Conservation (phyloP, 768 basidiomycete species). For the Termitomyces sp. region DNA sequence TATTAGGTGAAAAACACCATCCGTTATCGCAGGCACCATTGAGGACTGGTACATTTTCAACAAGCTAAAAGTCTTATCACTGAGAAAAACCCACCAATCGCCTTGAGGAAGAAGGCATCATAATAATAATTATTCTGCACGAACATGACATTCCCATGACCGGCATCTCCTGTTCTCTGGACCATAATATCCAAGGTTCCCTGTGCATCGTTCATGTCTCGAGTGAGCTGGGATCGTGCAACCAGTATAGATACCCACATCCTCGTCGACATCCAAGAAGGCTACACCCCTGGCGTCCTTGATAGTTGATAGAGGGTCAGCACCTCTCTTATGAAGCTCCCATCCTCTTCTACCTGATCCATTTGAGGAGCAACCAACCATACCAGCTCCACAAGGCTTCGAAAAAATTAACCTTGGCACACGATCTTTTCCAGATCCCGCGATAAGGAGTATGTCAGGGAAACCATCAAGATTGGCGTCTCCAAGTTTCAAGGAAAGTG, state of each 20-base stretch:
- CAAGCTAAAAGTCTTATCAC: neutral
- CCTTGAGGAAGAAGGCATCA: slow-evolving; percentile 98
- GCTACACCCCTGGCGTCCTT: slow-evolving; percentile 75
- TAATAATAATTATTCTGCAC: slow-evolving; percentile 98
- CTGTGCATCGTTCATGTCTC: slow-evolving; percentile 31
- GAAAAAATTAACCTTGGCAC: slow-evolving; percentile 62
- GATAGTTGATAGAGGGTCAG: slow-evolving; percentile 54
- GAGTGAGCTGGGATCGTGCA: neutral
- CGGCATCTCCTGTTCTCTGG: slow-evolving; percentile 70
- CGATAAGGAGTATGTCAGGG: slow-evolving; percentile 73
- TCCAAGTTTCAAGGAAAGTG: slow-evolving; percentile 75
- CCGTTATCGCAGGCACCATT: slow-evolving; percentile 91
- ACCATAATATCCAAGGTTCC: slow-evolving; percentile 89
- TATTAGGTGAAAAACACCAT: slow-evolving; percentile 60
- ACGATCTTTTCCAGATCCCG: slow-evolving; percentile 36
- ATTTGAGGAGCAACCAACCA: slow-evolving; percentile 49
- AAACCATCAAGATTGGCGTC: slow-evolving; percentile 94
- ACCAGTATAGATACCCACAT: slow-evolving; percentile 48
- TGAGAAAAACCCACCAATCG: slow-evolving; percentile 59
- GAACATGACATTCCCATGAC: slow-evolving; percentile 61
- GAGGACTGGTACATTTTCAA: slow-evolving; percentile 47
- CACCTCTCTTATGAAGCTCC: slow-evolving; percentile 46
- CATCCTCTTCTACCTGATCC: slow-evolving; percentile 63
- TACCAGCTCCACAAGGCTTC: slow-evolving; percentile 47
- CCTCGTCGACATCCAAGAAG: slow-evolving; percentile 93